Evolutionary conservation across 768 basidiomycete genomes (phyloP), one percentile per base, ranked within the genome.

Genomic region (Podaxis sp.): DNA sequence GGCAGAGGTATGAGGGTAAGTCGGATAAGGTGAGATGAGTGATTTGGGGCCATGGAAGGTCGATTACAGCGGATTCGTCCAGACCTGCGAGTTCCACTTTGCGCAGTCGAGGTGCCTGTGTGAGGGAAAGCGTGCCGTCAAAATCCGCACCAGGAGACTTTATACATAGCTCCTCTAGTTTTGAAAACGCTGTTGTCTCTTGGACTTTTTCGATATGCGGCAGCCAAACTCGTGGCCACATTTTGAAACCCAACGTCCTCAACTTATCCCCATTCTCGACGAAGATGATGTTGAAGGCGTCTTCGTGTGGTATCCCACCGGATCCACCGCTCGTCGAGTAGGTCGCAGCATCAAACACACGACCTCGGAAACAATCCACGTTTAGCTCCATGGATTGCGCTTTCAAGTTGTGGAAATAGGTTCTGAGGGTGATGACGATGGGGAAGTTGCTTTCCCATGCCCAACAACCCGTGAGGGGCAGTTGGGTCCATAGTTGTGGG

Each of bases 231-330:
- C 33, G 13, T 7, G 51, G 51, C 51, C 51, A 53, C 24, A 28
- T 53, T n/a, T 28, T 26, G 22, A 53, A 13, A 28, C 51, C 28
- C n/a, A 53, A 55, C 5, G n/a, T 37, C 33, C 20, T 17, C 33
- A 55, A n/a, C 20, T 10, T 55, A 33, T 38, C 36, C 20, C n/a
- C 33, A 22, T 55, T 33, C 36, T 55, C 20, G 22, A 55, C 15
- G 33, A 55, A 55, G 53, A 55, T 55, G 5, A 33, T 37, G n/a
- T 55, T 55, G 33, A 37, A 55, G n/a, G 20, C 53, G n/a, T 55
- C 53, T 38, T 55, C 36, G 17, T 37, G 53, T 6, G 53, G 28
- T 36, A 36, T 38, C 10, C 33, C 6, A 41, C 15, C 33, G 33
- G 33, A 33, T 10, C 33, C 8, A 33, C 33, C 33, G 33, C 10